phyloP scores from a whole-genome alignment of 73 alveolate genomes.

The Tetrahymena elliotti region DNA sequence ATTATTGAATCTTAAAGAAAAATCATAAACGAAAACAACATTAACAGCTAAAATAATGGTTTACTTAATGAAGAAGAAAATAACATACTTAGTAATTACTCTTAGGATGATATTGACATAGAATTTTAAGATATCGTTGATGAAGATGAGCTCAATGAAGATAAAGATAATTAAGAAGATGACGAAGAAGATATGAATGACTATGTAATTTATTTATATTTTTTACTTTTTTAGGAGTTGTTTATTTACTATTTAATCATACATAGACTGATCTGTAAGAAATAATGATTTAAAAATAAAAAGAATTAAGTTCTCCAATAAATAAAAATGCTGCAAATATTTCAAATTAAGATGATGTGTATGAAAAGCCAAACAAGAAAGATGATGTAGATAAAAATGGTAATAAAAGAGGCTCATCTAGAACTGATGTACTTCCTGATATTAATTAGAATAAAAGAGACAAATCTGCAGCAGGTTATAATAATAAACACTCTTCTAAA shows the following conservation, averaged over 20 bases:
- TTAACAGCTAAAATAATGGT: not conserved
- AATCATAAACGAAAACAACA: slow-evolving; percentile 4
- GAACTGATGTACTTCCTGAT: not conserved
- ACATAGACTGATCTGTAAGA: not conserved
- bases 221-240: not conserved
- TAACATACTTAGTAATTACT: not conserved
- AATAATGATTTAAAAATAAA: not conserved
- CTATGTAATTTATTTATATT: not conserved
- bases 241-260: not conserved
- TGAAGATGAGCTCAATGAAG: not conserved
- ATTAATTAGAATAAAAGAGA: not conserved
- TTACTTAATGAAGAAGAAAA: not conserved
- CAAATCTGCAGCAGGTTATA: not conserved
- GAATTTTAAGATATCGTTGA: not conserved
- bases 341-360: not conserved
- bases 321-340: not conserved
- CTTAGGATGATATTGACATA: not conserved
- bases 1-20: slow-evolving; percentile 30
- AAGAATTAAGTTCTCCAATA: not conserved
- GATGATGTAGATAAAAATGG: not conserved
- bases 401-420: not conserved
- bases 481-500: not conserved
- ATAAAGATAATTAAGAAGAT: not conserved
- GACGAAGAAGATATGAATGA: not conserved
- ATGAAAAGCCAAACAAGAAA: not conserved